Percentiles rank a stretch among this genome's conserved stretches.
These are phyloP conservation scores for Galeopsis tetrahit DNA, from an alignment of 257 asterid genomes.

Conservation along the genomic window DNA sequence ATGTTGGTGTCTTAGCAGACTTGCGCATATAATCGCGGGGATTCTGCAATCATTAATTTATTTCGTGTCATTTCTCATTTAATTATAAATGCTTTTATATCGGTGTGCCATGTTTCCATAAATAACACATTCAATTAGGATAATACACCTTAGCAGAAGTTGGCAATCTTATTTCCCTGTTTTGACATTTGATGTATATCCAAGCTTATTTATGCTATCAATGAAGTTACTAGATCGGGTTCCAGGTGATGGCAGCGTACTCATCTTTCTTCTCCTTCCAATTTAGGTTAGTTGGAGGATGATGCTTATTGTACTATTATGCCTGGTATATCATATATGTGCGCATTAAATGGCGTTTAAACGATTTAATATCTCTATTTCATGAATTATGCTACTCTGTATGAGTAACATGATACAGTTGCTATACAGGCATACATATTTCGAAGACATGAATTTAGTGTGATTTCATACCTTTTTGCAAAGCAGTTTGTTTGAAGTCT, in stretches of 20 bases:
- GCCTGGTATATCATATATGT: constrained; percentile 7
- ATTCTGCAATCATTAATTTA: neutral
- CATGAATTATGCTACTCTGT: neutral
- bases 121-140: constrained; percentile 13
- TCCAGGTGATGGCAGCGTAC: neutral
- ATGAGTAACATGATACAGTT: neutral
- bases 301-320: neutral
- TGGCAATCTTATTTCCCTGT: constrained; percentile 12
- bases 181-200: constrained; percentile 23
- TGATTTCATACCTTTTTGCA: neutral
- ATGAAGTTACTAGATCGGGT: constrained; percentile 9
- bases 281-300: constrained; percentile 20
- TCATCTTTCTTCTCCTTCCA: constrained; percentile 2
- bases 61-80: neutral
- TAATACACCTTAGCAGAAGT: constrained; percentile 21
- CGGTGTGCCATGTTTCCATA: constrained; percentile 1
- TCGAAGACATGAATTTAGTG: constrained; percentile 4
- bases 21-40: neutral
- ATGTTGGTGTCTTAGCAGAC: neutral
- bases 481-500: neutral
- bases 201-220: neutral
- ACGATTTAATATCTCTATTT: neutral
- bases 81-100: constrained; percentile 5
- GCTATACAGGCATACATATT: constrained; percentile 2
- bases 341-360: neutral